Conservation (phyloP, 2,329 filamentous ascomycete species). For the Fusarium veterinarium region DNA sequence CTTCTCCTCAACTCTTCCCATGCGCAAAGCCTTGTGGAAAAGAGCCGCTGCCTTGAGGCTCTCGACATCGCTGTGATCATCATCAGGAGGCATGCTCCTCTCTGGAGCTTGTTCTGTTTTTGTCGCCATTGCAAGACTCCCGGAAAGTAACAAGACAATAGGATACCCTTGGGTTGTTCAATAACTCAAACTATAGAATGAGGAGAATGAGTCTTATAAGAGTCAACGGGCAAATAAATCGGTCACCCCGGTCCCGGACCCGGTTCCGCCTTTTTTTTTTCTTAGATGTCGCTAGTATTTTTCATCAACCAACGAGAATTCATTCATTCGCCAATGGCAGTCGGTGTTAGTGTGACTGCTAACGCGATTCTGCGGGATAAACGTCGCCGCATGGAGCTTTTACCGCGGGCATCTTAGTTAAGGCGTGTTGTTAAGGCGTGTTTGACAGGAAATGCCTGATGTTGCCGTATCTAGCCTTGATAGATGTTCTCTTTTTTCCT, state of each 20-base stretch:
- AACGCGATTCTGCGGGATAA: constrained; percentile 39
- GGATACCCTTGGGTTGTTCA: neutral
- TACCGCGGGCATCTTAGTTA: neutral
- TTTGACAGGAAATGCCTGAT: constrained; percentile 13
- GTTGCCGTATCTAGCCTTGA: constrained; percentile 12
- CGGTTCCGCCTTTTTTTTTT: constrained; percentile 34
- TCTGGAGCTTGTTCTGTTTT: constrained; percentile 28
- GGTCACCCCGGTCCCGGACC: constrained; percentile 33
- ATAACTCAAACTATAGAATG: neutral
- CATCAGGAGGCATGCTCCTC: constrained; percentile 31
- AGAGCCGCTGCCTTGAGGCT: constrained; percentile 44
- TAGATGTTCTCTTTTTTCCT: neutral
- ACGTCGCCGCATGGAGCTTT: constrained; percentile 25
- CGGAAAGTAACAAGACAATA: neutral
- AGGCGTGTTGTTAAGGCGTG: neutral
- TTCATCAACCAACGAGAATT: constrained; percentile 6
- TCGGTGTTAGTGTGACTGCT: constrained; percentile 13
- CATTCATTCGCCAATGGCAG: constrained; percentile 30
- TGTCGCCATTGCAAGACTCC: constrained; percentile 1
- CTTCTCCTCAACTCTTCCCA: constrained; percentile 56
- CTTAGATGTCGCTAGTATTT: constrained; percentile 6
- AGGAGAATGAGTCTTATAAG: constrained; percentile 24
- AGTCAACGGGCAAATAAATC: constrained; percentile 27
- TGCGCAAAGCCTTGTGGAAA: constrained; percentile 50
- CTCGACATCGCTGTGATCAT: constrained; percentile 44